Evolutionary conservation across 768 basidiomycete species (phyloP), one percentile per base, ranked within the genome.

Genomic region (Hydnum rufescens): DNA sequence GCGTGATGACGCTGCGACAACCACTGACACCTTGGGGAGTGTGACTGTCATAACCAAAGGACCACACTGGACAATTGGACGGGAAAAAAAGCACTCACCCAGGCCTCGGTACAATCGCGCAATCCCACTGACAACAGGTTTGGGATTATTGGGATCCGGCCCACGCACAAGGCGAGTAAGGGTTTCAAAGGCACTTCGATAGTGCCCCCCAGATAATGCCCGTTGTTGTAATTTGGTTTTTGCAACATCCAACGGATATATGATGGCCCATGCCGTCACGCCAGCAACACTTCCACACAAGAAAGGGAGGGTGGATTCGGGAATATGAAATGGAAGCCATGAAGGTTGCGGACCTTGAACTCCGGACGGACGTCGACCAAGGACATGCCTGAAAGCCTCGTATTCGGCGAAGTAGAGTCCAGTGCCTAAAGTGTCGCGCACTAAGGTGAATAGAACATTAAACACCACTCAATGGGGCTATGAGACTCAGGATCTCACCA

Each of bases 191-290:
- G 80, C 71, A 50, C 80, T 74, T 52, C 85, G 77, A 56, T 79
- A 77, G 50, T 68, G 71, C 56, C 82, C 74, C 44, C 86, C 84
- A 3, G 88, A 81, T 50, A 96, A 68, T 25, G 87, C 79, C 51
- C 92, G 78, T 65, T 92, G 85, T 64, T 96, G 92, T n/a, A 92
- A 72, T 66, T 92, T 93, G 0, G 92, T 96, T 73, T 93, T 88
- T 43, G 89, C 83, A 42, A 93, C 89, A 63, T 93, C 89, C 51
- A 93, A 73, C 8, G 90, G 90, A 71, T 96, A 96, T 54, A 96
- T 92, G 29, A 86, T 64, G 44, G 82, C 82, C 67, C 85, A 88
- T 42, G 63, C 68, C 13, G 65, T 64, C 56, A 95, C 89, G 54
- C 90, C 90, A 51, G 92, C 80, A 47, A 92, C 61, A 42, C 86